Evolutionary conservation across 805 yeast species (phyloP), one percentile per base, ranked within the genome.

Genomic region (Starmerella apis): DNA sequence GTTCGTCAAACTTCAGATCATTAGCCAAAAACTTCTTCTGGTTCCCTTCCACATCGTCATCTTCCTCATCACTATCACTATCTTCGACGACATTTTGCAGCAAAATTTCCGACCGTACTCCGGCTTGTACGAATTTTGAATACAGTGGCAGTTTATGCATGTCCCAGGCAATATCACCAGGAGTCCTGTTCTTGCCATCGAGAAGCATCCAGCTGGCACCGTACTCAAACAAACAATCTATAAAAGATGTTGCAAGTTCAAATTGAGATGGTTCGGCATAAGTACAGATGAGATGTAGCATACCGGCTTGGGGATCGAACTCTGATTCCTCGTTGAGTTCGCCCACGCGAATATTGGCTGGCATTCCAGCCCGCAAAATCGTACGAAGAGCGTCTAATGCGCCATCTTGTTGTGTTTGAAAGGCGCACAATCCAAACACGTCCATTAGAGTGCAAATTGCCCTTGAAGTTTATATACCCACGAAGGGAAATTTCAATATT

Each of bases 171-270:
- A 87, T 73, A 65, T 94, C 88, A 2, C 95, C 97, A 0, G 96
- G 86, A 0, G 96, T 85, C 54, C 80, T 80, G 56, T 78, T 72
- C 47, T 80, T 76, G 51, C 71, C 74, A 63, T 87, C 94, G 2
- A 79, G 69, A 58, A 84, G 71, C 65, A 83, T 81, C 96, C 96
- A 88, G 9, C 94, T 94, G 0, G 95, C 95, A 25, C 96, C 96
- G 63, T 79, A 82, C 61, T 84, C 79, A 56, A 88, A 81, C 51
- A 88, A 65, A 19, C 71, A 73, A 25, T 77, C 76, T 51, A 86
- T 78, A 78, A 88, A 72, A 10, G 36, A 28, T 4, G 28, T 30
- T 1, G 61, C 62, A n/a, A 59, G 54, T 18, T 41, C 48, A 20
- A 46, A 22, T 31, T 54, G 54, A 14, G 41, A 42, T 5, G 54